These are phyloP conservation scores for Ustilago lituana DNA, from an alignment of 1,284 basidiomycete species.

Conservation along the genomic window DNA sequence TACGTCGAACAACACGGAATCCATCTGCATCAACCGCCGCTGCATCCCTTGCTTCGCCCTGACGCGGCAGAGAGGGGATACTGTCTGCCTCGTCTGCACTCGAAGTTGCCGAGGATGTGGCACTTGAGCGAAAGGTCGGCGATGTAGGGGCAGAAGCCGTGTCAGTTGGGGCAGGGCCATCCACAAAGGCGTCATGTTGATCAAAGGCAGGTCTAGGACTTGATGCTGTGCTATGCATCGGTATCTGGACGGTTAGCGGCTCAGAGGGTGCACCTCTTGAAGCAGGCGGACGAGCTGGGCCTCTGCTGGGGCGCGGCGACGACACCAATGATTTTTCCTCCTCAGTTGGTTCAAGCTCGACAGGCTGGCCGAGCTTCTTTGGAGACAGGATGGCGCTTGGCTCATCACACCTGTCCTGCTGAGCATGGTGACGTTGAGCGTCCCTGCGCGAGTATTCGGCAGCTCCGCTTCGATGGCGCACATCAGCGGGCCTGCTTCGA, in stretches of 20 bases:
- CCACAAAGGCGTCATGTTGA: constrained; percentile 12
- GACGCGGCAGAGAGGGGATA: constrained; percentile 6
- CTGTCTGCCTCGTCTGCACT: constrained; percentile 35
- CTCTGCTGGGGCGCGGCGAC: background rate
- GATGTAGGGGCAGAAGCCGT: constrained; percentile 45
- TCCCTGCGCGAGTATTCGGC: constrained; percentile 4
- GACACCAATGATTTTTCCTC: background rate
- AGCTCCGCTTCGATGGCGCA: constrained; percentile 1
- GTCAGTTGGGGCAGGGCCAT: constrained; percentile 27
- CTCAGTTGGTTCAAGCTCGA: constrained; percentile 23
- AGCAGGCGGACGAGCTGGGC: background rate
- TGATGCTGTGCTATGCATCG: background rate
- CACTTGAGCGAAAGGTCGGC: constrained; percentile 25
- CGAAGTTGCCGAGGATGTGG: constrained; percentile 8
- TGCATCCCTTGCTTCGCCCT: background rate
- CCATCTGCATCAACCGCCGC: constrained; percentile 36
- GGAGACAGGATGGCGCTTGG: constrained; percentile 5
- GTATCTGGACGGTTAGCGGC: constrained; percentile 15
- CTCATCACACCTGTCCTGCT: background rate
- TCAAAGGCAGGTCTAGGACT: background rate
- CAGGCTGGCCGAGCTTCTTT: constrained; percentile 15
- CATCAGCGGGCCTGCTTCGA: constrained; percentile 41
- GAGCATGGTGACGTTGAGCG: background rate
- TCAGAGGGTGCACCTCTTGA: background rate
- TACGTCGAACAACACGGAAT: constrained; percentile 41